Evolutionary conservation across 257 asterid genomes (phyloP), one percentile per base, ranked within the genome.

Genomic region (Solanum sparsipilum): DNA sequence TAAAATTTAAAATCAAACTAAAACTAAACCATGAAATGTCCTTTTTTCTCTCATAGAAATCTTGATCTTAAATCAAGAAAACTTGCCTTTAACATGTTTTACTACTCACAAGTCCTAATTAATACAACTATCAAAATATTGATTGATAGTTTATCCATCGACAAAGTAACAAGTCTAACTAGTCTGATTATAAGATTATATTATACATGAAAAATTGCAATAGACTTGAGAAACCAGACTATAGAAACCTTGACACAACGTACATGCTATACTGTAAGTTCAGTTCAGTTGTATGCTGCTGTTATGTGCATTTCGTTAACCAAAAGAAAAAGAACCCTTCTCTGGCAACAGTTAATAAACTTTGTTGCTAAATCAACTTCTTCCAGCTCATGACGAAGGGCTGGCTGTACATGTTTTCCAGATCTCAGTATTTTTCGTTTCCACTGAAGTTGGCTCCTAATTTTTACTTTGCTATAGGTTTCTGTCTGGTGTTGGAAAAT

Each of bases 401-500:
- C 67, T 27, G 67, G 31, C 70, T 48, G 70, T 82, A 29, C 85
- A 48, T 46, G 38, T 16, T 9, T 29, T 44, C 67, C 67, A 79
- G n/a, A 41, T 78, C 36, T 11, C 58, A 67, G 46, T 70, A 34
- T 35, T 79, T 74, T 79, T 78, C 2, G 48, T 41, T 44, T 29
- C 27, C 85, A 78, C 65, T 79, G 20, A 79, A 18, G 16, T 68
- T 68, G 35, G 79, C 20, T 16, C 44, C 79, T 34, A 27, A 41
- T 44, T 79, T 15, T 52, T 31, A 95, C 70, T 91, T 93, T 13
- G 95, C 73, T 3, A 68, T 56, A 84, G 98, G 96, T 89, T 93
- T 97, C 52, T 92, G 93, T 75, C 91, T 89, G 60, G 94, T 89
- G 90, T 94, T 96, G 83, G 93, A 60, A 87, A 97, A 97, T 34